Conservation (phyloP, 345 rosid genomes). For the Rhodamnia argentea region DNA sequence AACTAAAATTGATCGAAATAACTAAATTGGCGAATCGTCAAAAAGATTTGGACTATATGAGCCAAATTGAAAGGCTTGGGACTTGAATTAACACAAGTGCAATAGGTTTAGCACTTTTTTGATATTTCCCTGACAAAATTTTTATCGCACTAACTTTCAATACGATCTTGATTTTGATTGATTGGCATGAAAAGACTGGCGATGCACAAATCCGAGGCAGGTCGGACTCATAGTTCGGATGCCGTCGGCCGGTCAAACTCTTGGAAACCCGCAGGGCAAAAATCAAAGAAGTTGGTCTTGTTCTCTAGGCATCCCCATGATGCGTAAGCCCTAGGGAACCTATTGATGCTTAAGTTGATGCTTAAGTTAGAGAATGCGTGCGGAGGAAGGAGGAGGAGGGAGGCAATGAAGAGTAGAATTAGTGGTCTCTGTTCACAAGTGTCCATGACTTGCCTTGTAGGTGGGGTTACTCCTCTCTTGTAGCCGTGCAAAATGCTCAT, state of each 20-base stretch:
- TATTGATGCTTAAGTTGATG: background rate
- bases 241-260: background rate
- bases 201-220: background rate
- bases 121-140: background rate
- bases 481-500: background rate
- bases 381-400: background rate
- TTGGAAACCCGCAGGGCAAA: background rate
- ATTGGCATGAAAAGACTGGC: background rate
- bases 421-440: background rate
- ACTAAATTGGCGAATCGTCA: background rate
- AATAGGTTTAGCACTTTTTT: rapidly evolving
- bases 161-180: background rate
- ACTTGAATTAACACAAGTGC: too few relatives aligned
- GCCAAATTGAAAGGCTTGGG: too few relatives aligned
- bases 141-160: background rate
- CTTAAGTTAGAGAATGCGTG: background rate
- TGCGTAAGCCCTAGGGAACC: background rate
- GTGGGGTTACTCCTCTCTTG: background rate
- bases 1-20: background rate
- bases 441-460: background rate
- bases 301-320: background rate
- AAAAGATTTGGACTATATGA: background rate
- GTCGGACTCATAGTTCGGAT: background rate
- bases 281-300: background rate
- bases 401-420: background rate